Evolutionary conservation across 345 rosid genomes (phyloP).

Genomic region (Bruguiera parviflora): DNA sequence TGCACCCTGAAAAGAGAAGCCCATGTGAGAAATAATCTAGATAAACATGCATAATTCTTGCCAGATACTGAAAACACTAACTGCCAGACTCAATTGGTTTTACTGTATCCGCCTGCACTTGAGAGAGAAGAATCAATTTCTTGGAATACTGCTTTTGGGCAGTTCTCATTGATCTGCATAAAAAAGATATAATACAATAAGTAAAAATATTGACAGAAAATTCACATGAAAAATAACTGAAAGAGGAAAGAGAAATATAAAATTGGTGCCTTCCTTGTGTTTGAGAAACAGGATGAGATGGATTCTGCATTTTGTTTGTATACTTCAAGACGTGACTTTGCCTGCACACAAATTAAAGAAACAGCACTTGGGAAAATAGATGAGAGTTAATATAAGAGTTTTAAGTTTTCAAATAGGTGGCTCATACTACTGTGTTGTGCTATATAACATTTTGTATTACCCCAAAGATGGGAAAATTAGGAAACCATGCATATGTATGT

Average conservation of each 20-base stretch:
- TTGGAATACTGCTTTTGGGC: constrained; percentile 48
- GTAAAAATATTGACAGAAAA: constrained; percentile 2
- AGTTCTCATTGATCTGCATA: constrained; percentile 75
- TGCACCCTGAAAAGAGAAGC: too few relatives aligned
- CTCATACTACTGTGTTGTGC: too few relatives aligned
- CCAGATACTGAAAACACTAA: constrained; percentile 25
- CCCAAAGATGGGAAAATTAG: neutral
- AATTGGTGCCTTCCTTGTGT: constrained; percentile 55
- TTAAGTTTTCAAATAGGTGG: neutral
- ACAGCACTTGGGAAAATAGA: neutral
- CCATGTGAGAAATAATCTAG: neutral
- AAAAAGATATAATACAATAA: constrained; percentile 9
- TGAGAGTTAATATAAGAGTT: neutral
- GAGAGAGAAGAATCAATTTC: constrained; percentile 57
- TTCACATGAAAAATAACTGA: neutral
- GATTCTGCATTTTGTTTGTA: constrained; percentile 47
- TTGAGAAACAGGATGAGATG: constrained; percentile 54
- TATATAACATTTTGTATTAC: neutral
- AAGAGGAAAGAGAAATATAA: neutral
- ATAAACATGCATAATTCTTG: constrained; percentile 2
- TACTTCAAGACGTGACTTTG: constrained; percentile 27
- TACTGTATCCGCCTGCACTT: constrained; percentile 39
- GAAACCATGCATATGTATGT: neutral
- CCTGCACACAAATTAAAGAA: constrained; percentile 37
- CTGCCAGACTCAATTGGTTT: constrained; percentile 23